Conservation (phyloP, 768 basidiomycete species). For the Termitomyces sp. region DNA sequence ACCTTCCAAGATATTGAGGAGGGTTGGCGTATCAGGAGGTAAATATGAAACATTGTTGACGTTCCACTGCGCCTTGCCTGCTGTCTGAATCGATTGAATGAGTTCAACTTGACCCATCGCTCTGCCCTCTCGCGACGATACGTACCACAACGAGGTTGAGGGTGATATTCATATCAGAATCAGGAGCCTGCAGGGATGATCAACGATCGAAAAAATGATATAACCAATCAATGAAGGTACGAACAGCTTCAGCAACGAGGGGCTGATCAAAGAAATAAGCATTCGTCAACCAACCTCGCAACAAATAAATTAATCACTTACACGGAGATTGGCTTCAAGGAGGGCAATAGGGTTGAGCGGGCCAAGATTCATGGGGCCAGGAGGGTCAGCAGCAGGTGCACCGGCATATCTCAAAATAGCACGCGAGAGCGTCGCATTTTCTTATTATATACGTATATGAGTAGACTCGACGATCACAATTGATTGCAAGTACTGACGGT, state of each 20-base stretch:
- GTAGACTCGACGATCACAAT: neutral
- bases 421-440: constrained; percentile 27
- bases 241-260: constrained; percentile 1
- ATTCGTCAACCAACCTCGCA: neutral
- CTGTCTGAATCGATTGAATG: constrained; percentile 6
- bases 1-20: constrained; percentile 34
- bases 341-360: constrained; percentile 20
- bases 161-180: constrained; percentile 22
- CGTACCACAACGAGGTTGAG: constrained; percentile 21
- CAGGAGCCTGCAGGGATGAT: constrained; percentile 14
- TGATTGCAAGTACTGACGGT: constrained; percentile 15
- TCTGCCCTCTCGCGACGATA: neutral
- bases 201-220: neutral
- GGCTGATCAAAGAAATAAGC: neutral
- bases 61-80: constrained; percentile 24
- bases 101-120: neutral
- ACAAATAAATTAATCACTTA: neutral
- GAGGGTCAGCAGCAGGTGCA: constrained; percentile 26
- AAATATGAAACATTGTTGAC: constrained; percentile 30
- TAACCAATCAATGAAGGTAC: neutral
- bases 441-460: constrained; percentile 6
- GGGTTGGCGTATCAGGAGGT: constrained; percentile 24
- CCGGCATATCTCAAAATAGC: constrained; percentile 34
- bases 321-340: constrained; percentile 21
- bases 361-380: constrained; percentile 19